Conservation (phyloP, 768 basidiomycete genomes). For the Cystobasidium onofrii region DNA sequence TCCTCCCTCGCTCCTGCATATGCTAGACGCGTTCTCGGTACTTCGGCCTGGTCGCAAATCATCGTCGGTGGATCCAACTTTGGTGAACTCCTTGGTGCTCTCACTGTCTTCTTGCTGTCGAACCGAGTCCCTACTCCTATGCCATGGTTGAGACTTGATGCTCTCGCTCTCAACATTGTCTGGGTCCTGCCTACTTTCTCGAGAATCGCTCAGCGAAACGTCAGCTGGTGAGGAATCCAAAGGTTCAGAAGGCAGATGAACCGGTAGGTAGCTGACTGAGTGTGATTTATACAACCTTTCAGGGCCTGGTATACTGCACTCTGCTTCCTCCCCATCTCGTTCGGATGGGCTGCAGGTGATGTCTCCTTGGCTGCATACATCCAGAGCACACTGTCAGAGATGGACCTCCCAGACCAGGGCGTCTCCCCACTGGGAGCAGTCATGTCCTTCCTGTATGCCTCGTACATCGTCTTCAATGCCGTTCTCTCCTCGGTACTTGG, state of each 20-base stretch:
- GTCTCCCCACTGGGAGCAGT: slow-evolving; percentile 43
- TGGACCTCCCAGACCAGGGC: slow-evolving; percentile 34
- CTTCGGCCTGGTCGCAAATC: slow-evolving; percentile 43
- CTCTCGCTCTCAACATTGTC: slow-evolving; percentile 41
- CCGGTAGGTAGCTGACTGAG: background rate
- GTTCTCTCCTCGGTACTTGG: slow-evolving; percentile 42
- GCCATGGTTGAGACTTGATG: slow-evolving; percentile 34
- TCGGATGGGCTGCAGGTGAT: slow-evolving; percentile 44
- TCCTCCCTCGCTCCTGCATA: slow-evolving; percentile 41
- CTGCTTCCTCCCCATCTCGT: slow-evolving; percentile 41
- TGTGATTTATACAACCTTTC: no score
- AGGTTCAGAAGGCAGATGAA: background rate
- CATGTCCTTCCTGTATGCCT: slow-evolving; percentile 43
- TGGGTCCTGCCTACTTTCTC: slow-evolving; percentile 41
- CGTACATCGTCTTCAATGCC: slow-evolving; percentile 42
- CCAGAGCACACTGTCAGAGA: slow-evolving; percentile 38
- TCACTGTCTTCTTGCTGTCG: slow-evolving; percentile 38
- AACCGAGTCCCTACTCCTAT: slow-evolving; percentile 40
- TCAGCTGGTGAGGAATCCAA: slow-evolving; percentile 39
- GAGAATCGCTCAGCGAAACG: slow-evolving; percentile 33
- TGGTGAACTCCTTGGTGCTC: slow-evolving; percentile 41
- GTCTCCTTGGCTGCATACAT: slow-evolving; percentile 45
- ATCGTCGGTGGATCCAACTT: slow-evolving; percentile 44
- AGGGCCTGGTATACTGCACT: slow-evolving; percentile 32
- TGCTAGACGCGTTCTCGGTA: slow-evolving; percentile 41